phyloP scores from a whole-genome alignment of 768 basidiomycete genomes.

The Xanthoconium purpureum region DNA sequence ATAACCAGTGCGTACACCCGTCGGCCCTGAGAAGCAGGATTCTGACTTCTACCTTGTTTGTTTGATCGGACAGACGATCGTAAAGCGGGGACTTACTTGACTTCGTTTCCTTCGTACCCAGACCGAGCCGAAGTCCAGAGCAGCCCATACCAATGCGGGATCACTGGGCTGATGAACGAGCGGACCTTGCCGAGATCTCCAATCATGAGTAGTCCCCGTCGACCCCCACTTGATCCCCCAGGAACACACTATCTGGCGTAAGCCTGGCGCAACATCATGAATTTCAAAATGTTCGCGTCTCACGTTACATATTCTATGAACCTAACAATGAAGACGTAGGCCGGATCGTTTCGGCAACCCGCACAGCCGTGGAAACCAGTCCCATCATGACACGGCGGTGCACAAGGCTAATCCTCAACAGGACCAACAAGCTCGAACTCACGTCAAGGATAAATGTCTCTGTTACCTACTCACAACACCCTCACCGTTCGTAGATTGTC shows the following conservation, averaged over 20 bases:
- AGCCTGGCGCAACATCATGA: neutral
- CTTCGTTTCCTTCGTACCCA: neutral
- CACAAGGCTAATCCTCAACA: conserved; percentile 3
- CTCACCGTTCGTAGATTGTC: neutral
- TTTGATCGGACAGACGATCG: neutral
- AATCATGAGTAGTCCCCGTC: too few relatives aligned
- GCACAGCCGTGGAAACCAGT: neutral
- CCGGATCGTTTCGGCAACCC: neutral
- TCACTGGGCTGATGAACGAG: neutral
- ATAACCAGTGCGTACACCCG: neutral
- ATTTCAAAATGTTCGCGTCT: neutral
- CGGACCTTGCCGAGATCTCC: neutral
- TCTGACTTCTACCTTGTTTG: neutral
- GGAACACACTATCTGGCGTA: too few relatives aligned
- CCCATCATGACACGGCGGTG: neutral
- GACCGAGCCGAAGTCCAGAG: neutral
- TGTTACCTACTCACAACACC: neutral
- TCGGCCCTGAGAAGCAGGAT: neutral
- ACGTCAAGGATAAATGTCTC: neutral
- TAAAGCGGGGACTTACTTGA: neutral
- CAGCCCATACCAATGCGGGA: neutral
- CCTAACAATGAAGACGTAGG: neutral
- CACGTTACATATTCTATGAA: neutral
- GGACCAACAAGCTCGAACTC: neutral
- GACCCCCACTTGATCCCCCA: too few relatives aligned